These are phyloP conservation scores for Xylaria digitata DNA, from an alignment of 2,329 filamentous ascomycete genomes.

Conservation along the genomic window DNA sequence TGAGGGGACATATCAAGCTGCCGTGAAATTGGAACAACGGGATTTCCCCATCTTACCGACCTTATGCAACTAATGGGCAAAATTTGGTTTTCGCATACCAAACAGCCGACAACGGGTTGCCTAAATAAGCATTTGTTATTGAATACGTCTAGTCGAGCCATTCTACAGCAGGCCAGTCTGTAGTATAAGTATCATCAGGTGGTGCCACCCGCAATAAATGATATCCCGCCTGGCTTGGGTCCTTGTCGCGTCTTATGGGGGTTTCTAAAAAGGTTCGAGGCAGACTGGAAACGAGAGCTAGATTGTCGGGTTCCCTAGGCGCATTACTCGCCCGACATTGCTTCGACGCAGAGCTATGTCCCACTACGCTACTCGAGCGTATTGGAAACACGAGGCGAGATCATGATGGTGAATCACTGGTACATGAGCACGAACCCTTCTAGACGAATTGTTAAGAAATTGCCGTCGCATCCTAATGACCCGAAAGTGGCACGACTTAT, in stretches of 20 bases:
- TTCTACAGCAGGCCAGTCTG: background rate
- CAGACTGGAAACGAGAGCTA: conserved; percentile 11
- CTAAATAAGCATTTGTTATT: background rate
- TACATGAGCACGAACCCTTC: background rate
- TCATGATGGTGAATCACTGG: background rate
- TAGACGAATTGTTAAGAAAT: background rate
- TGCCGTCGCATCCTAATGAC: background rate
- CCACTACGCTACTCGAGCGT: background rate
- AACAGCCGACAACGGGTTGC: background rate
- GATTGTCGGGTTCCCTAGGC: conserved; percentile 5
- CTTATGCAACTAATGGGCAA: background rate
- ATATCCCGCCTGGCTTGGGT: background rate
- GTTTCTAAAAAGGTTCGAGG: background rate
- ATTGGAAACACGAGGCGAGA: background rate
- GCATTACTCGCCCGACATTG: background rate
- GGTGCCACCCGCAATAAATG: background rate
- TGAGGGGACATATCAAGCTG: conserved; percentile 5
- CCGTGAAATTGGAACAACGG: background rate
- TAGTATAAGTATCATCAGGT: background rate
- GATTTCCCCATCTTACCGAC: background rate
- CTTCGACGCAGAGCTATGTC: conserved; percentile 4
- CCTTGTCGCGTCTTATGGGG: background rate
- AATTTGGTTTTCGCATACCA: background rate
- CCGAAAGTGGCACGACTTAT: background rate
- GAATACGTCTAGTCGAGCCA: background rate